Evolutionary conservation across 2,329 filamentous ascomycete genomes (phyloP).

Genomic region (Teratosphaeriaceae sp.): DNA sequence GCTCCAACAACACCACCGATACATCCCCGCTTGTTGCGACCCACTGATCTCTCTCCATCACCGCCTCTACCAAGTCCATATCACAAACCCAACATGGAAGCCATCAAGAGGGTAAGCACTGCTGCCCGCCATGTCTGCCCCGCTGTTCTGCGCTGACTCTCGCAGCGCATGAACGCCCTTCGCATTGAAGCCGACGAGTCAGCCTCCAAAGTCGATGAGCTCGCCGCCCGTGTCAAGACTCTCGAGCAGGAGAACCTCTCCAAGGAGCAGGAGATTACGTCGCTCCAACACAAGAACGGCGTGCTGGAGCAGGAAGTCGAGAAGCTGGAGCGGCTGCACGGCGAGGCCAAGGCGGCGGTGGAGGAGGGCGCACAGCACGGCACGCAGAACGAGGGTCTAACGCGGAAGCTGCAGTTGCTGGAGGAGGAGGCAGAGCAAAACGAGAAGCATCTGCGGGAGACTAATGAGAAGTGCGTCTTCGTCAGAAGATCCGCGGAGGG

Average conservation of each 20-base stretch:
- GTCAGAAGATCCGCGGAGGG: no score
- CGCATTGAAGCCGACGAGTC: slow-evolving; percentile 90
- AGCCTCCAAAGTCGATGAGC: slow-evolving; percentile 73
- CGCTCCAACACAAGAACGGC: slow-evolving; percentile 89
- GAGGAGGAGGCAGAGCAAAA: slow-evolving; percentile 97
- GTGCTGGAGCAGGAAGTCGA: slow-evolving; percentile 86
- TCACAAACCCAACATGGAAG: slow-evolving; percentile 38
- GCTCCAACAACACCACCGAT: no score
- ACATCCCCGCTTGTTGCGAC: no score
- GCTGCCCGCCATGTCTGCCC: neutral
- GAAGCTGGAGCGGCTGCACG: slow-evolving; percentile 78
- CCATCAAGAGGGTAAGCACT: slow-evolving; percentile 36
- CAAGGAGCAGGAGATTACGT: slow-evolving; percentile 98
- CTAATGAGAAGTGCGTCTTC: slow-evolving; percentile 87
- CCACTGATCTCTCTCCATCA: no score
- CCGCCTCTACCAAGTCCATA: no score
- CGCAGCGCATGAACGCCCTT: slow-evolving; percentile 88
- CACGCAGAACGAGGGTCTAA: slow-evolving; percentile 84
- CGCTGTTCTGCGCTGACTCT: neutral
- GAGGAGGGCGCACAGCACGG: slow-evolving; percentile 76
- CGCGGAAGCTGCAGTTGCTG: slow-evolving; percentile 87
- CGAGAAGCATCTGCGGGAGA: slow-evolving; percentile 92
- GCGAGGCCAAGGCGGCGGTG: slow-evolving; percentile 80
- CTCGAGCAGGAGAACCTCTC: slow-evolving; percentile 91
- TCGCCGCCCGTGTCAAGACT: slow-evolving; percentile 76